Evolutionary conservation across 2,329 filamentous ascomycete genomes (phyloP).

Genomic region (Teratosphaeria nubilosa): DNA sequence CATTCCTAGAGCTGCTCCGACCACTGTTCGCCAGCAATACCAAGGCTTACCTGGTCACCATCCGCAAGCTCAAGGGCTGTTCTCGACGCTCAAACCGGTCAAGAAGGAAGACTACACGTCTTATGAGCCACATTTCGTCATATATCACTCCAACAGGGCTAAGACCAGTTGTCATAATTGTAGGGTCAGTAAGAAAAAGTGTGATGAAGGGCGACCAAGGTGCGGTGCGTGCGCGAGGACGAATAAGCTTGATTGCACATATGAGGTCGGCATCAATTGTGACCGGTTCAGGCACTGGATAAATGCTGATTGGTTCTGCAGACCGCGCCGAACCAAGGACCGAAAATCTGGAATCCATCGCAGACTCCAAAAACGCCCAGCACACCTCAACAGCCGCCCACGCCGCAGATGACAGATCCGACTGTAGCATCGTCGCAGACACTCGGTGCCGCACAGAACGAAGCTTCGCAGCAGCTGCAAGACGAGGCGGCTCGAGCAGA

Average conservation of each 20-base stretch:
- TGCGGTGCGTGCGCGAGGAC: slow-evolving; percentile 4
- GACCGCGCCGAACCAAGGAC: neutral
- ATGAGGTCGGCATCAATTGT: neutral
- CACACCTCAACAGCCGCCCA: neutral
- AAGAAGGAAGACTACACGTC: neutral
- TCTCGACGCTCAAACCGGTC: slow-evolving; percentile 16
- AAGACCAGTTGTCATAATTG: slow-evolving; percentile 9
- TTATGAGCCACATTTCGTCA: slow-evolving; percentile 4
- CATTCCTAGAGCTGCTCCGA: neutral
- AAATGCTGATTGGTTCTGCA: neutral
- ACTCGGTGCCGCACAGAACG: slow-evolving; percentile 1
- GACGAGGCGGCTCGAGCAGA: slow-evolving; percentile 3
- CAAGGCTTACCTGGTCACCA: neutral
- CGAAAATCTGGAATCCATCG: neutral
- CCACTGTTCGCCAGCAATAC: neutral
- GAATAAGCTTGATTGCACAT: slow-evolving; percentile 4
- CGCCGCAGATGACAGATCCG: neutral
- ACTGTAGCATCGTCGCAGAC: neutral
- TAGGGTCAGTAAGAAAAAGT: slow-evolving; percentile 8
- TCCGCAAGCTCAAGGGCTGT: slow-evolving; percentile 11
- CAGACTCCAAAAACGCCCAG: neutral
- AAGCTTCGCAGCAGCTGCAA: neutral
- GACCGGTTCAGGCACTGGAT: neutral
- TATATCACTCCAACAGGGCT: slow-evolving; percentile 5
- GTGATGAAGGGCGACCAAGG: slow-evolving; percentile 5